phyloP scores from a whole-genome alignment of 2,329 filamentous ascomycete genomes.

The Pezicula radicicola region DNA sequence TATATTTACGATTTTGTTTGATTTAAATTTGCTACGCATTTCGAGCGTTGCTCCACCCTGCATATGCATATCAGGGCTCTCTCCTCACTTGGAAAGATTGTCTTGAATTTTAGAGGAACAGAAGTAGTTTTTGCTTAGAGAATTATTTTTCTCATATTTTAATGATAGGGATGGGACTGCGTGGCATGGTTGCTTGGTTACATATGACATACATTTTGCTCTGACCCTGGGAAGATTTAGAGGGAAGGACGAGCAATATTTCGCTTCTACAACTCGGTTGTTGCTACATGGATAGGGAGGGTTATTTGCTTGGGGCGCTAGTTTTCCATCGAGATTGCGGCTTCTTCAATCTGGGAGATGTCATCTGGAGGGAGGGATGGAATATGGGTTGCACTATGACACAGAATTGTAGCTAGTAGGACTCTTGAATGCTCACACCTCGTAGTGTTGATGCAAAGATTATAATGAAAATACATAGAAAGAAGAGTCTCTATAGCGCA shows the following conservation, averaged over 20 bases:
- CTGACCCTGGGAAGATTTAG: not conserved
- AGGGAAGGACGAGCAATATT: constrained; percentile 6
- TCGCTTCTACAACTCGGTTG: constrained; percentile 4
- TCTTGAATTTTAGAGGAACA: constrained; percentile 10
- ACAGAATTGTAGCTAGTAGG: constrained; percentile 4
- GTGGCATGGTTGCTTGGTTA: constrained; percentile 1
- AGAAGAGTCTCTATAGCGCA: not conserved
- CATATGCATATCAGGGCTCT: constrained; percentile 15
- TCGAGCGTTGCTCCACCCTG: constrained; percentile 18
- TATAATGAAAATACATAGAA: constrained; percentile 12
- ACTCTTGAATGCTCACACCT: constrained; percentile 7
- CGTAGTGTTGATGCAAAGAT: constrained; percentile 6
- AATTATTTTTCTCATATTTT: constrained; percentile 11
- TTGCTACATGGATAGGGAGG: not conserved
- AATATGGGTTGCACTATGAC: not conserved
- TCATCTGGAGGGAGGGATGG: not conserved
- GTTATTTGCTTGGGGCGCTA: constrained; percentile 2
- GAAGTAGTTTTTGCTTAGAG: constrained; percentile 10
- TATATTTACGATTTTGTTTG: constrained; percentile 11
- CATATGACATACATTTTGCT: constrained; percentile 5
- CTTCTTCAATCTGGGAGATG: not conserved
- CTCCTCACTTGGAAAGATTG: constrained; percentile 18
- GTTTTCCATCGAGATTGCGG: not conserved
- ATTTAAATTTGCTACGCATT: constrained; percentile 16
- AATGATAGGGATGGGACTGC: constrained; percentile 20